Evolutionary conservation across 192 early-diverging fungal species (phyloP).

Genomic region (Endogone sp.): DNA sequence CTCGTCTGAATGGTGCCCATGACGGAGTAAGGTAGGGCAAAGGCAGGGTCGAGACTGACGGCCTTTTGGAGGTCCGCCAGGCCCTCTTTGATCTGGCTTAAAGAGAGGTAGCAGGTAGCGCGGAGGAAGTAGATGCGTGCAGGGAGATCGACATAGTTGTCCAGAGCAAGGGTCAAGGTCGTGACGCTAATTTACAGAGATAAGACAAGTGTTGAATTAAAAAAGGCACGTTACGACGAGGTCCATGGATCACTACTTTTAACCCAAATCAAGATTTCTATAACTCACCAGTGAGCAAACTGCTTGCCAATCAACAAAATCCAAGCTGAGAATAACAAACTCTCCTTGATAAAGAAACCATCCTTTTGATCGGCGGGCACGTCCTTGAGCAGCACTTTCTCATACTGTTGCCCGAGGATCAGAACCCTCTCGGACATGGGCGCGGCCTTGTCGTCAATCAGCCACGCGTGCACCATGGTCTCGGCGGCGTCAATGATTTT

Average conservation of each 20-base stretch:
- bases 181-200: conserved; percentile 30
- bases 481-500: conserved; percentile 49
- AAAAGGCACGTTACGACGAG: not conserved
- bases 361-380: conserved; percentile 32
- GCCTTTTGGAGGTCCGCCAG: conserved; percentile 24
- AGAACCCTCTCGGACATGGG: conserved; percentile 55
- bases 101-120: conserved; percentile 46
- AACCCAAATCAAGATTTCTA: not conserved
- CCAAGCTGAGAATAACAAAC: conserved; percentile 40
- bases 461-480: conserved; percentile 51
- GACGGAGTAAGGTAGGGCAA: conserved; percentile 25
- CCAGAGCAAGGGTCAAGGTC: conserved; percentile 50
- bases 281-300: conserved; percentile 47
- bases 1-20: conserved; percentile 34
- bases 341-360: conserved; percentile 35
- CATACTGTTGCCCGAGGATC: conserved; percentile 58
- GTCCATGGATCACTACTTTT: not conserved
- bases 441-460: conserved; percentile 59
- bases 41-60: conserved; percentile 18
- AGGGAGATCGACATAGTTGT: conserved; percentile 44
- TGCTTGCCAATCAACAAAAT: conserved; percentile 55
- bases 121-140: conserved; percentile 50
- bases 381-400: conserved; percentile 37
- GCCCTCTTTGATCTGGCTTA: conserved; percentile 35
- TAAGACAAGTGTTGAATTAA: no score